A percentile compares a stretch with the other conserved stretches of the same genome.
phyloP scores from a whole-genome alignment of 1,284 basidiomycete genomes.

The Chalciporus piperatoides region DNA sequence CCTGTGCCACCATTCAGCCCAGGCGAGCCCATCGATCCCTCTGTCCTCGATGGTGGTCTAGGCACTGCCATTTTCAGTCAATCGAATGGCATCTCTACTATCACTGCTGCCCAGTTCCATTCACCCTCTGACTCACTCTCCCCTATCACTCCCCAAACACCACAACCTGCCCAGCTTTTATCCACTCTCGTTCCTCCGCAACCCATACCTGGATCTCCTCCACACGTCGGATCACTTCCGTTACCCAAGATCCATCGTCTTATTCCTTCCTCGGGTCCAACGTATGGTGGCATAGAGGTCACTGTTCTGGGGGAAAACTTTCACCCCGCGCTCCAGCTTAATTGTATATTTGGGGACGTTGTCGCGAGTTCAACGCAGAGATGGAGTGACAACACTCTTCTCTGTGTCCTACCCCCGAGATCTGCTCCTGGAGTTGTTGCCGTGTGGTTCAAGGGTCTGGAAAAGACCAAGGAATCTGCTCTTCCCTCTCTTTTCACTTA shows the following conservation, averaged over 20 bases:
- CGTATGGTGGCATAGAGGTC: conserved; percentile 91
- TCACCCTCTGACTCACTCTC: conserved; percentile 21
- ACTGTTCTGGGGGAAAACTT: conserved; percentile 93
- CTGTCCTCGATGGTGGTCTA: conserved; percentile 11
- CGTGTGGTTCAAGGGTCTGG: conserved; percentile 79
- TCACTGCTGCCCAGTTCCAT: conserved; percentile 15
- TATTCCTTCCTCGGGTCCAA: conserved; percentile 90
- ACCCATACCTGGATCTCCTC: conserved; percentile 41
- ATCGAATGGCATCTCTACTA: conserved; percentile 15
- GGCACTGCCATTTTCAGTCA: conserved; percentile 13
- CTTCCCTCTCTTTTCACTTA: conserved; percentile 79
- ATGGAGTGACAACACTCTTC: conserved; percentile 92
- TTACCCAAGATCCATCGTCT: conserved; percentile 75
- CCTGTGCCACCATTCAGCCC: conserved; percentile 6
- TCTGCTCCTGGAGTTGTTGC: conserved; percentile 83
- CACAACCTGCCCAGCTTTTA: conserved; percentile 23
- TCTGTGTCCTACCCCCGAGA: conserved; percentile 88
- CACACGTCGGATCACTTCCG: conserved; percentile 44
- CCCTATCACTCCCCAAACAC: conserved; percentile 9
- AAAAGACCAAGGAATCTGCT: conserved; percentile 53
- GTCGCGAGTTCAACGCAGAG: conserved; percentile 81
- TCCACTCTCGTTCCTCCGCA: conserved; percentile 23
- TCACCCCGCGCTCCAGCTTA: conserved; percentile 61
- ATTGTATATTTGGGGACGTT: conserved; percentile 86
- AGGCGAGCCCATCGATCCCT: conserved; percentile 11